phyloP scores from a whole-genome alignment of 257 asterid genomes.

The Rauvolfia tetraphylla region DNA sequence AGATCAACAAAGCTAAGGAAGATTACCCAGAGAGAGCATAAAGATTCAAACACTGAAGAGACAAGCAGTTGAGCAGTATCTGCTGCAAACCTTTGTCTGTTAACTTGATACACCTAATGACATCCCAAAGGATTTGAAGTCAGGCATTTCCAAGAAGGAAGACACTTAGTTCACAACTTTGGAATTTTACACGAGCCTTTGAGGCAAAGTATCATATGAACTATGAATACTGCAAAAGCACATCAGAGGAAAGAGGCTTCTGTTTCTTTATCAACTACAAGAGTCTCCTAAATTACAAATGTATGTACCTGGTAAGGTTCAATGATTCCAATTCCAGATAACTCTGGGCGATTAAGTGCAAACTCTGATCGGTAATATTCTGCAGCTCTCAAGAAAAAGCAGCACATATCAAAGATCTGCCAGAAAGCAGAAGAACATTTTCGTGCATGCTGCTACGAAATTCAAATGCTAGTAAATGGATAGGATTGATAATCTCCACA shows the following conservation, averaged over 20 bases:
- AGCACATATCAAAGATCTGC: background rate
- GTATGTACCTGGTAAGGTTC: slow-evolving; percentile 74
- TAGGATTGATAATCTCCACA: slow-evolving; percentile 13
- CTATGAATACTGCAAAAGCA: background rate
- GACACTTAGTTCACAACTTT: background rate
- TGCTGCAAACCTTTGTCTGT: slow-evolving; percentile 71
- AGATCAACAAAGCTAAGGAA: background rate
- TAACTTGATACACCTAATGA: slow-evolving; percentile 73
- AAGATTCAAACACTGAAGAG: slow-evolving; percentile 77
- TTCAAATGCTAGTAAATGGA: background rate
- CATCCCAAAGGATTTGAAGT: slow-evolving; percentile 12
- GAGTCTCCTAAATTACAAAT: background rate
- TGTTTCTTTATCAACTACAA: background rate
- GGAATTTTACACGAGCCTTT: background rate
- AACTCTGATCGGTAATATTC: slow-evolving; percentile 72
- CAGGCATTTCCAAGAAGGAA: background rate
- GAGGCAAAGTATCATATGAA: background rate
- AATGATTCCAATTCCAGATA: slow-evolving; percentile 59
- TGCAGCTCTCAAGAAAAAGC: slow-evolving; percentile 36
- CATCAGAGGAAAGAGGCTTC: background rate
- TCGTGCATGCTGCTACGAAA: background rate
- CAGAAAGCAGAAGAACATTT: background rate
- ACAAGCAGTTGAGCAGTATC: slow-evolving; percentile 63
- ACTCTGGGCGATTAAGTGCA: slow-evolving; percentile 59
- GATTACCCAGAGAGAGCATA: slow-evolving; percentile 88